Base-by-base conservation (phyloP, 225 moss, liverwort and hornwort species). In the Takakia lepidozioides region DNA sequence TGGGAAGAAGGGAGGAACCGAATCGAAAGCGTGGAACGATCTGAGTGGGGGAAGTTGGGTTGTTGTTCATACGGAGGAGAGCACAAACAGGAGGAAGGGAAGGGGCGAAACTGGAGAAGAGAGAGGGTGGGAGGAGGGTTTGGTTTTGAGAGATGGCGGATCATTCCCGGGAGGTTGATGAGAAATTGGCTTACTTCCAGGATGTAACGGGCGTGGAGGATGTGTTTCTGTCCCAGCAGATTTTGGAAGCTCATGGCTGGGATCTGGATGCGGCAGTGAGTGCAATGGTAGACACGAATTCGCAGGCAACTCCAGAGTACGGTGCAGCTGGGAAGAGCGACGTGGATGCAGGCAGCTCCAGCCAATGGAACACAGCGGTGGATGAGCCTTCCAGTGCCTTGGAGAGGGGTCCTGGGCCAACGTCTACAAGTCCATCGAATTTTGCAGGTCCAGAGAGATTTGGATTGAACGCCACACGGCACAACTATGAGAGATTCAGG, bases 201-300 rank as follows among this genome's bases (percentile, higher is more conserved):
- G 95, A 98, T 52, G 95, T 98, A 43, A 98, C 95, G 1, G 90
- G 91, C 15, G 74, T 98, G 39, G 65, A 69, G 28, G 85, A 91
- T 46, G 61, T 70, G 1, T 49, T 60, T 42, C 84, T 98, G 2
- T 82, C 90, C 1, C 61, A 73, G 50, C 80, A 98, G 63, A 91
- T 98, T 71, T 65, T 98, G 64, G 84, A 87, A 53, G 91, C 91
- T 19, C 90, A 98, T 52, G 80, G 77, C 34, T 98, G 95, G 95
- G 85, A 91, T 69, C 73, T 98, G 64, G 77, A 81, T 48, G 87
- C 95, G 29, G 95, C 95, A 6, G 90, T 91, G 42, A 80, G 72
- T 56, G 75, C 87, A 14, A 43, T 91, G 38, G 84, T 87, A 53
- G 75, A 77, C 27, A 72, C 69, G 61, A 56, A 65, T 47, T 56